Base-by-base conservation (phyloP, 441 rosid genomes). In the Mallotus japonicus region DNA sequence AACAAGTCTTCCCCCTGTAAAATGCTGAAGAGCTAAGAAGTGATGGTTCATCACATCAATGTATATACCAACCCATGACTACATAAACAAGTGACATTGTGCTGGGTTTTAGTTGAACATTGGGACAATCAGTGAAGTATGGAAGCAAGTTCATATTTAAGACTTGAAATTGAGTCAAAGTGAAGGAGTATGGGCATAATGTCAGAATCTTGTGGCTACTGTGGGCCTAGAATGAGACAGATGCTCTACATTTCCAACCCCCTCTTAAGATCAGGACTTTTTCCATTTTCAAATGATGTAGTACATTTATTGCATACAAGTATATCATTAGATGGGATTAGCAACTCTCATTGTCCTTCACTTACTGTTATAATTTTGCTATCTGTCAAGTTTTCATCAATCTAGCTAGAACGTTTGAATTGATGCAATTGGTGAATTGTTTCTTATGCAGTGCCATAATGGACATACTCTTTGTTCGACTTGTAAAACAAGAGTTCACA, bases 391-490 rank as follows among this genome's bases (percentile, higher is more conserved):
- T 19, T 64, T 69, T 65, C 51, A 62, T 57, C 4, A 34, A 59
- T n/a, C 14, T 54, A 74, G 19, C 22, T 16, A 11, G n/a, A 51
- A 34, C 34, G 54, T 53, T 53, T 64, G 19, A 60, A 65, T 24
- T 69, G 64, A 77, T 62, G 19, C 42, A 10, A n/a, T 37, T 53
- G 46, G n/a, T 3, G 40, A 51, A 34, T 9, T 73, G 51, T 76
- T 72, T 62, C 14, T 73, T 58, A 56, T 77, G 83, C 96, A 95
- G 99, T 92, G 98, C 84, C 99, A 89, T 83, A 92, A 92, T 73
- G 99, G 98, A 17, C 99, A 92, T 77, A 95, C 99, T 11, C 91
- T 95, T n/a, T 95, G 99, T 83, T 95, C 97, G 60, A 90, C 91
- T 55, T 92, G 98, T 82, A 95, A 95, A 86, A 83, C 81, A 68